Base-by-base conservation (phyloP, 129 eudicot genomes). In the Solidago caesia region DNA sequence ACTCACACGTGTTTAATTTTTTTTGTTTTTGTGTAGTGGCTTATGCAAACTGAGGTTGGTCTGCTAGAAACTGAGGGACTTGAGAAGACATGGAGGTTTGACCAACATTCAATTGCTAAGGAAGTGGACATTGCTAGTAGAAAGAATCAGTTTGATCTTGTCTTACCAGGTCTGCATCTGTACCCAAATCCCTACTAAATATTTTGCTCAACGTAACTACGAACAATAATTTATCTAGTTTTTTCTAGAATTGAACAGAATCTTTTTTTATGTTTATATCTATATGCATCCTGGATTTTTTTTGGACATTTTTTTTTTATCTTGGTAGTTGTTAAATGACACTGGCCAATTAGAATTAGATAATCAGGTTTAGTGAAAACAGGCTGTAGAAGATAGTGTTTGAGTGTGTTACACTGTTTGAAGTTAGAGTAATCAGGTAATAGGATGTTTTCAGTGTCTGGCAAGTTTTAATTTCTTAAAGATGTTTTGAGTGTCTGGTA, bases 21-120 rank as follows among this genome's bases (percentile, higher is more conserved):
- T 7, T 49, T 55, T 11, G 26, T 56, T 70, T 58, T 44, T 61
- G 41, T 75, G 47, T 80, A 93, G 98, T 88, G 90, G 95, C 98
- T 93, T 81, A 76, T 90, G 95, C 98, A 96, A 64, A 90, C 89
- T 58, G 98, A 93, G 71, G 89, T 79, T 44, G 96, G 96, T 9
- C 86, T 64, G 60, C 72, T 93, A 76, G 96, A 93, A 83, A 73
- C 87, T 21, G 98, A 90, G 58, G 98, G 98, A 42, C 42, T 90
- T 75, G 96, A 90, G 84, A 93, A 85, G 83, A 93, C 98, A 14
- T 93, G 89, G 90, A 88, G 89, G 78, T 78, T 90, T 56, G 80
- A 75, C 76, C 98, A 93, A 80, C 88, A 84, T 44, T 58, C 82
- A 8, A 84, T 93, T 77, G 88, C 84, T 67, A 57, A 43, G 8